These are phyloP conservation scores for Termitomyces sp. DNA, from an alignment of 768 basidiomycete species.

Conservation along the genomic window DNA sequence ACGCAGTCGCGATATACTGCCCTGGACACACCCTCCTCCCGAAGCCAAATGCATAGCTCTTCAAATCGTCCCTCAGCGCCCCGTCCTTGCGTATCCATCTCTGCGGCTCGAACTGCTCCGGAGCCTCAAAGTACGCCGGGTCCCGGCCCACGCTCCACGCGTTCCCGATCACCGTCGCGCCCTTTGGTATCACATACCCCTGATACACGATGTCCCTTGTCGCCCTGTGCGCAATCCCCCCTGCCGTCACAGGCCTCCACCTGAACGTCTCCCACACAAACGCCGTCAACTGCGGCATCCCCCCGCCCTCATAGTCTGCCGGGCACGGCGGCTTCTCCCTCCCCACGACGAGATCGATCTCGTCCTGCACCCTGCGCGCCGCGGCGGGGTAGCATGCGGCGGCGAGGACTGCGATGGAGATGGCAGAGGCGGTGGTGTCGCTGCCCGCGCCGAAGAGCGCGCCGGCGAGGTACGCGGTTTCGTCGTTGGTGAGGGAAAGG, in stretches of 20 bases:
- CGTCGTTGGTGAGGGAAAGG: slow-evolving; percentile 51
- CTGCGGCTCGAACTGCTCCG: slow-evolving; percentile 55
- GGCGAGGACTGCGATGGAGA: slow-evolving; percentile 55
- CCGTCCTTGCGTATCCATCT: slow-evolving; percentile 50
- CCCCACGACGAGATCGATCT: slow-evolving; percentile 52
- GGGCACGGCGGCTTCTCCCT: slow-evolving; percentile 24
- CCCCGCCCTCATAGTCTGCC: slow-evolving; percentile 1
- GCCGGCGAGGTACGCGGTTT: slow-evolving; percentile 61
- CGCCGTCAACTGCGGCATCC: slow-evolving; percentile 37
- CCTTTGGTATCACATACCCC: slow-evolving; percentile 50
- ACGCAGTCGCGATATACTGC: slow-evolving; percentile 52
- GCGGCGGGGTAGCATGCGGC: slow-evolving; percentile 52
- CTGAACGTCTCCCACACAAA: slow-evolving; percentile 49
- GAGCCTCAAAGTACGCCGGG: slow-evolving; percentile 54
- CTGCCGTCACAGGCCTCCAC: slow-evolving; percentile 48
- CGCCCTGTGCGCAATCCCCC: slow-evolving; percentile 63
- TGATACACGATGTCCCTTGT: slow-evolving; percentile 61
- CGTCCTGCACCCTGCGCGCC: slow-evolving; percentile 47
- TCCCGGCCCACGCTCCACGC: slow-evolving; percentile 62
- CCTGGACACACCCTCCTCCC: slow-evolving; percentile 68
- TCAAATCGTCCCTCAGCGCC: slow-evolving; percentile 47
- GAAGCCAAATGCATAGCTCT: slow-evolving; percentile 54
- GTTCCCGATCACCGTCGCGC: slow-evolving; percentile 57
- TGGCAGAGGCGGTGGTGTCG: slow-evolving; percentile 61
- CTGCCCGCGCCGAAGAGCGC: slow-evolving; percentile 66